Evolutionary conservation across 768 basidiomycete species (phyloP).

Genomic region (Tylopilus sp.): DNA sequence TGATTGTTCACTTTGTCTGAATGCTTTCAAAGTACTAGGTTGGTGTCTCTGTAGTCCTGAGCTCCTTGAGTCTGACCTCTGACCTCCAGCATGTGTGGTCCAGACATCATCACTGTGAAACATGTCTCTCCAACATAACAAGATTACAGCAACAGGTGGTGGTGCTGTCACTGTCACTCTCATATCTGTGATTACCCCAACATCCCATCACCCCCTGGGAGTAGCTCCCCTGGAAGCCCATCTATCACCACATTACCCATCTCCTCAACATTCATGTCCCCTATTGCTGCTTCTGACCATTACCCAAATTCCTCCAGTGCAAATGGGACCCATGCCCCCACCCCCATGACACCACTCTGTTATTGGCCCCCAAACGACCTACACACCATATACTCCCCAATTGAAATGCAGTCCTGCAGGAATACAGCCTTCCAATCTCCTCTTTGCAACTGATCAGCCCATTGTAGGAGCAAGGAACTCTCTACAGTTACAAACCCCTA

Average conservation of each 20-base stretch:
- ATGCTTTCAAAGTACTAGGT: constrained; percentile 80
- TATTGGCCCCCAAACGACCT: constrained; percentile 63
- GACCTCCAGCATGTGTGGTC: constrained; percentile 64
- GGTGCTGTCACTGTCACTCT: constrained; percentile 91
- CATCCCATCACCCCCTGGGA: constrained; percentile 39
- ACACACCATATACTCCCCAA: constrained; percentile 80
- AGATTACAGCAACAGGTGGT: constrained; percentile 78
- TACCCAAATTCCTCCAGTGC: constrained; percentile 17
- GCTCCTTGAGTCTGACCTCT: neutral
- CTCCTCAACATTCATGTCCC: constrained; percentile 21
- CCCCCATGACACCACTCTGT: constrained; percentile 50
- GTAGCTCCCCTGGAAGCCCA: neutral
- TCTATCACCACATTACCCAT: constrained; percentile 9
- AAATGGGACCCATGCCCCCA: constrained; percentile 41
- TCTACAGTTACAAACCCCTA: too few relatives aligned
- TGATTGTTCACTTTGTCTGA: constrained; percentile 74
- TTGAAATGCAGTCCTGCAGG: too few relatives aligned
- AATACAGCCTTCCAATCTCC: too few relatives aligned
- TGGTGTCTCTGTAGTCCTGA: constrained; percentile 26
- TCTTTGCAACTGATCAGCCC: too few relatives aligned
- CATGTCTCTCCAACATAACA: constrained; percentile 84
- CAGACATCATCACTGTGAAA: constrained; percentile 82
- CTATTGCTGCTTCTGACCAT: constrained; percentile 32
- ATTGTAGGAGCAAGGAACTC: too few relatives aligned
- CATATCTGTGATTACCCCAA: constrained; percentile 95